Evolutionary conservation across 192 early-diverging fungal species (phyloP).

Genomic region (Mortierella claussenii): DNA sequence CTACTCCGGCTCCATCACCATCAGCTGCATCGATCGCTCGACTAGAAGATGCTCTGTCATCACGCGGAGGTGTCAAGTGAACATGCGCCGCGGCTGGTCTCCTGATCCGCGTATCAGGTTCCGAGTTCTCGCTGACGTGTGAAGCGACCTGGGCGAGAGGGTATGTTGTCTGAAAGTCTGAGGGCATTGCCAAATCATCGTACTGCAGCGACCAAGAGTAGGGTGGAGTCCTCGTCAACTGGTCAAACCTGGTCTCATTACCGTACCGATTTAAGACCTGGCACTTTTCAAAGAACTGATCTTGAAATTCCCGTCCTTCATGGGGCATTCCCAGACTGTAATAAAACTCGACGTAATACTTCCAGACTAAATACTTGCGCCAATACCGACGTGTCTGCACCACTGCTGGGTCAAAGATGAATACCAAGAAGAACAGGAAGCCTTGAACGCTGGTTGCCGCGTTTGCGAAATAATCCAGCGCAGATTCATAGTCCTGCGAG

Average conservation of each 20-base stretch:
- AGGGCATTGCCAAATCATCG: slow-evolving; percentile 22
- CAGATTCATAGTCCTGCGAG: not conserved
- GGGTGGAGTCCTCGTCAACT: slow-evolving; percentile 21
- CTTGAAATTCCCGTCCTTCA: slow-evolving; percentile 35
- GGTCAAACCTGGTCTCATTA: slow-evolving; percentile 6
- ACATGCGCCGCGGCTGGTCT: too few relatives aligned
- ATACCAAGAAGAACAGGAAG: slow-evolving; percentile 44
- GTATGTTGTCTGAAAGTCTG: slow-evolving; percentile 34
- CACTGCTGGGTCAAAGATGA: slow-evolving; percentile 45
- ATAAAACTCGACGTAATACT: slow-evolving; percentile 47
- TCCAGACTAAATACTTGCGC: slow-evolving; percentile 46
- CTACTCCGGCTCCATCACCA: not conserved
- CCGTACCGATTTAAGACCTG: slow-evolving; percentile 5
- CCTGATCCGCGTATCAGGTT: too few relatives aligned
- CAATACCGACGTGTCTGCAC: slow-evolving; percentile 27
- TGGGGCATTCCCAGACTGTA: slow-evolving; percentile 39
- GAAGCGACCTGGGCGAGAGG: not conserved
- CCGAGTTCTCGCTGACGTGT: too few relatives aligned
- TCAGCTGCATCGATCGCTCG: too few relatives aligned
- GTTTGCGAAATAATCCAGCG: slow-evolving; percentile 16
- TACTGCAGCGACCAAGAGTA: slow-evolving; percentile 46
- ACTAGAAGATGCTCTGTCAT: not conserved
- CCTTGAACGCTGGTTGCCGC: slow-evolving; percentile 42
- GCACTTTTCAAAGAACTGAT: slow-evolving; percentile 25
- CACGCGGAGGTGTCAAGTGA: too few relatives aligned